A percentile compares a stretch with the other conserved stretches of the same genome.
These are phyloP conservation scores for Aeschynomene evenia DNA, from an alignment of 306 rosid genomes.

Conservation along the genomic window DNA sequence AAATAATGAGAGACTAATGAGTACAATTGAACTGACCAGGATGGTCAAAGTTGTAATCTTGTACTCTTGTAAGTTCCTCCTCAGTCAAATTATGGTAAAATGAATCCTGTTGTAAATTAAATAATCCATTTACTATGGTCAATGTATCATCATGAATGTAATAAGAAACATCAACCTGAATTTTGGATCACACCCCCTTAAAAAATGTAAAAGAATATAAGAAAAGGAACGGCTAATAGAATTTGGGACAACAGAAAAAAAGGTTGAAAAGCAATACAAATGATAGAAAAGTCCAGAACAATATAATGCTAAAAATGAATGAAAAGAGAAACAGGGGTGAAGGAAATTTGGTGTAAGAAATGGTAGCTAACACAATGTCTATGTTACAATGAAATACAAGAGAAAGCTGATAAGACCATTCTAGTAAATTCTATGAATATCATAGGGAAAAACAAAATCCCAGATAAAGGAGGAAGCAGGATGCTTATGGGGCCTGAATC, in stretches of 20 bases:
- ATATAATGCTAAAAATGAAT: neutral
- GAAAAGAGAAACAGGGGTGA: slow-evolving; percentile 3
- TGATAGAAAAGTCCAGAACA: slow-evolving; percentile 2
- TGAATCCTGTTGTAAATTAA: slow-evolving; percentile 67
- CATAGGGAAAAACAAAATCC: neutral
- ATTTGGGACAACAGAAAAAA: neutral
- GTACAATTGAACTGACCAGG: slow-evolving; percentile 67
- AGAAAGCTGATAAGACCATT: slow-evolving; percentile 10
- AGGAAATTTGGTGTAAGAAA: slow-evolving; percentile 7
- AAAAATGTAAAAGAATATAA: neutral
- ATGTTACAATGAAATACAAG: slow-evolving; percentile 6
- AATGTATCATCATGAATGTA: slow-evolving; percentile 3
- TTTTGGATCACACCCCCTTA: neutral
- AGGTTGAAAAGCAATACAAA: neutral
- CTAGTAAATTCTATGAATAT: slow-evolving; percentile 9
- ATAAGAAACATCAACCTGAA: slow-evolving; percentile 24
- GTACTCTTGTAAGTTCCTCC: slow-evolving; percentile 77
- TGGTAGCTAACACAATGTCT: slow-evolving; percentile 17
- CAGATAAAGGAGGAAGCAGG: neutral
- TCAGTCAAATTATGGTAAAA: slow-evolving; percentile 82
- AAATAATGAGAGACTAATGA: slow-evolving; percentile 5
- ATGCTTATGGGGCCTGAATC: neutral
- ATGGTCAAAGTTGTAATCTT: slow-evolving; percentile 97
- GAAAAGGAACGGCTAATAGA: neutral
- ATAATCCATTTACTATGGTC: neutral